Conservation (phyloP, 768 basidiomycete species). For the Dentipellis sp. region DNA sequence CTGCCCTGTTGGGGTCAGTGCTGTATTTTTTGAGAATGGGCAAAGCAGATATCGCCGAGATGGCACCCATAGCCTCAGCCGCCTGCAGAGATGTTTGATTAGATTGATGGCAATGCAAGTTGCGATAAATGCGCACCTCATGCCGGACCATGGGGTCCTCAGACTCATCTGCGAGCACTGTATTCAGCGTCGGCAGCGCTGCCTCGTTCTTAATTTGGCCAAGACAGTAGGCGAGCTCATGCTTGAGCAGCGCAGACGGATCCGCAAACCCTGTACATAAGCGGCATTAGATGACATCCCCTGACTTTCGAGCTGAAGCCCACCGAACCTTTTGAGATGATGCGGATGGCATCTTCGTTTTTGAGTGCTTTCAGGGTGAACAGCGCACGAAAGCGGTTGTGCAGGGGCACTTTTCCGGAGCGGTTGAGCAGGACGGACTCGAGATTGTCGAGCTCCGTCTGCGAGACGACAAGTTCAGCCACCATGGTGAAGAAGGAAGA, state of each 20-base stretch:
- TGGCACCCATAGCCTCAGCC: conserved; percentile 98
- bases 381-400: conserved; percentile 81
- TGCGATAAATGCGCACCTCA: conserved; percentile 45
- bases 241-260: conserved; percentile 85
- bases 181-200: conserved; percentile 74
- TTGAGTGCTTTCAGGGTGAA: conserved; percentile 87
- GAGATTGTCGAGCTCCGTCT: conserved; percentile 55
- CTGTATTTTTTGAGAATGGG: conserved; percentile 65
- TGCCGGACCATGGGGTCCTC: conserved; percentile 97
- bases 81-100: conserved; percentile 39
- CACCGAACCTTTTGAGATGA: conserved; percentile 71
- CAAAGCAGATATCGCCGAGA: conserved; percentile 59
- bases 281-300: not conserved
- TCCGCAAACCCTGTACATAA: conserved; percentile 63
- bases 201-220: conserved; percentile 75
- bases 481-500: not conserved
- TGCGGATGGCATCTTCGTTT: conserved; percentile 66
- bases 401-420: conserved; percentile 63
- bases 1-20: conserved; percentile 59
- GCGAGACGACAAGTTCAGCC: conserved; percentile 25
- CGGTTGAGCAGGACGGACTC: conserved; percentile 73
- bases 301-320: conserved; percentile 7
- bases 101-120: not conserved
- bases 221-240: conserved; percentile 94
- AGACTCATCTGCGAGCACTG: conserved; percentile 54